Evolutionary conservation across 257 asterid species (phyloP).

Genomic region (Solanum ahanhuiri): DNA sequence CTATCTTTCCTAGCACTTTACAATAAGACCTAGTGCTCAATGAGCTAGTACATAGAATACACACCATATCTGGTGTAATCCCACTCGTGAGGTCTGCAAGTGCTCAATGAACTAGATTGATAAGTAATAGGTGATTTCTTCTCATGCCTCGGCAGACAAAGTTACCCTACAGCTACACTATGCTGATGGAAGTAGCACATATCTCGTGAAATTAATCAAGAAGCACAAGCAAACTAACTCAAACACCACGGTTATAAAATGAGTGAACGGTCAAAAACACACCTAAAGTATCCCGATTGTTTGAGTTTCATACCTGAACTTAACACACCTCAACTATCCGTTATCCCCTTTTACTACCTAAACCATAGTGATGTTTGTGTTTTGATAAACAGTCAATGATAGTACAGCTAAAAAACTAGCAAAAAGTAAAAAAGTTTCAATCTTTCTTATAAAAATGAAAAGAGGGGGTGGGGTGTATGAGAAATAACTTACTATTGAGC

Average conservation of each 20-base stretch:
- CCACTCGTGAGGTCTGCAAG: neutral
- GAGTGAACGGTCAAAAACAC: neutral
- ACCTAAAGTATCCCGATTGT: neutral
- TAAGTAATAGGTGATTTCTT: neutral
- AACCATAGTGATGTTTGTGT: neutral
- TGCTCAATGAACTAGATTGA: neutral
- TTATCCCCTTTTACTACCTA: neutral
- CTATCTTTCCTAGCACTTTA: neutral
- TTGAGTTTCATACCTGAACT: neutral
- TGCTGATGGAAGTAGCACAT: neutral
- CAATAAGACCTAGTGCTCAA: neutral
- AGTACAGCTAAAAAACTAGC: neutral
- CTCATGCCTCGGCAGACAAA: neutral
- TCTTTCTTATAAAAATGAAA: neutral
- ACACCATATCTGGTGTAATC: neutral
- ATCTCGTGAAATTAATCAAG: neutral
- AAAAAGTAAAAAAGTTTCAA: neutral
- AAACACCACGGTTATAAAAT: neutral
- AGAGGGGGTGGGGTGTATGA: neutral
- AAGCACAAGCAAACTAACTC: neutral
- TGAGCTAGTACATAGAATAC: neutral
- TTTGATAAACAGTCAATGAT: neutral
- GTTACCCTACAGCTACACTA: neutral
- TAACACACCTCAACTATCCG: neutral
- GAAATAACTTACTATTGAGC: slow-evolving; percentile 11